Evolutionary conservation across 495 filamentous ascomycete genomes (phyloP), one percentile per base, ranked within the genome.

Genomic region (Podospora sp.): DNA sequence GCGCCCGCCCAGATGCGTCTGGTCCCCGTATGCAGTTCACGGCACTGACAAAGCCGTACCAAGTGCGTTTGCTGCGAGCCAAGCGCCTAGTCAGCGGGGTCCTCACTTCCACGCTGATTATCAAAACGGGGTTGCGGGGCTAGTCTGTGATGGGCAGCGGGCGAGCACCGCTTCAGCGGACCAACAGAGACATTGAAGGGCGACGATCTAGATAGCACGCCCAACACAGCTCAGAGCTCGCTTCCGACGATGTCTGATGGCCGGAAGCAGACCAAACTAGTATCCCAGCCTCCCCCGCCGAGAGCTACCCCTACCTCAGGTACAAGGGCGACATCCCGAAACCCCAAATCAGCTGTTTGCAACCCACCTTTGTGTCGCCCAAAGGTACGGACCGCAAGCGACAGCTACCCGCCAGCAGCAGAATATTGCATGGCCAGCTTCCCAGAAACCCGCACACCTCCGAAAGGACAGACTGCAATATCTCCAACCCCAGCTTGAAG

Each of bases 21-120:
- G 25, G 52, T 6, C 52, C 52, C 52, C 52, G 52, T 6, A 12
- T 55, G 52, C 7, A 55, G 25, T 55, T 26, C 52, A 46, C 40
- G 40, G 40, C 40, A 46, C 40, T 46, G 40, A 46, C 40, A 14
- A 14, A 6, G 40, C 40, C 40, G 40, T 14, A 46, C 40, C 40
- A 46, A 46, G 18, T 59, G 21, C 18, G 21, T 53, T 22, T n/a
- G 52, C 20, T 50, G 27, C 56, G 29, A 46, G 65, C 68, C 68
- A 68, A 65, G 65, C 33, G 51, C 36, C 61, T 60, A 50, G 50
- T 51, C 40, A 62, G 68, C 64, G 65, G 68, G 65, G 68, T 70
- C 56, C 22, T 53, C 51, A 59, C 56, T 26, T 27, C 26, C 24
- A 20, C 26, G 25, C n/a, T 33, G 21, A 59, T 59, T 59, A 59